Percentiles rank a stretch among this genome's conserved stretches.
phyloP scores from a whole-genome alignment of 1,284 basidiomycete species.

The Cryptococcus floricola region DNA sequence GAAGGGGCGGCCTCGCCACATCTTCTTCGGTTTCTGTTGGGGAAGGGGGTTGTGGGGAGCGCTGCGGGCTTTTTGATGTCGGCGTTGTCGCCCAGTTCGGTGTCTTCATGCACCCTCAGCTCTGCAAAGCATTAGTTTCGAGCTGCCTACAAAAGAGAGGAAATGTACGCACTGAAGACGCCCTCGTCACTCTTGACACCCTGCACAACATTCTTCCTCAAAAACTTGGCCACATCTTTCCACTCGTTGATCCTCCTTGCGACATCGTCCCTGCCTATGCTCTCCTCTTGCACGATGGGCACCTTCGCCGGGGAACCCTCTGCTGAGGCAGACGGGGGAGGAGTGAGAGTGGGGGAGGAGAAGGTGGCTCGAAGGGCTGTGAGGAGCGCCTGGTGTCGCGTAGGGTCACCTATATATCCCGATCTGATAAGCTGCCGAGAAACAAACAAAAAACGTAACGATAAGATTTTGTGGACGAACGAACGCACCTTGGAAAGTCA shows the following conservation, averaged over 20 bases:
- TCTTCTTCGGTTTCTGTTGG: constrained; percentile 32
- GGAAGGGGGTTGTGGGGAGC: constrained; percentile 43
- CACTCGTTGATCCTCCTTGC: constrained; percentile 43
- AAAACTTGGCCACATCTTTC: constrained; percentile 44
- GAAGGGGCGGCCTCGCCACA: constrained; percentile 6
- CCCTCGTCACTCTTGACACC: constrained; percentile 36
- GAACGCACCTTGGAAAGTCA: constrained; percentile 42
- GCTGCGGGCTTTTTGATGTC: constrained; percentile 32
- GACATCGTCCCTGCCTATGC: constrained; percentile 26
- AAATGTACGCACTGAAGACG: constrained; percentile 31
- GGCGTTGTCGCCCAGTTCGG: constrained; percentile 46
- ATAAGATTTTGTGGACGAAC: neutral
- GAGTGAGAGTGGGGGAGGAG: constrained; percentile 36
- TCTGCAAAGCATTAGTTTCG: constrained; percentile 20
- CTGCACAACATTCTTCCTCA: constrained; percentile 47
- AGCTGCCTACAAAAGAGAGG: neutral
- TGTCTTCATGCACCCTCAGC: constrained; percentile 43
- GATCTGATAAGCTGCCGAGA: too few relatives aligned
- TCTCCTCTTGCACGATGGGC: constrained; percentile 10
- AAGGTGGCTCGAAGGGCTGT: constrained; percentile 39
- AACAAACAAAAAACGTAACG: neutral
- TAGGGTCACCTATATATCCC: constrained; percentile 29
- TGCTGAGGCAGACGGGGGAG: constrained; percentile 17
- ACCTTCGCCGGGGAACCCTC: constrained; percentile 8
- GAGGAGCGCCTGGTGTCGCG: constrained; percentile 30